Evolutionary conservation across 768 basidiomycete genomes (phyloP), one percentile per base, ranked within the genome.

Genomic region (Boletus fagicola): DNA sequence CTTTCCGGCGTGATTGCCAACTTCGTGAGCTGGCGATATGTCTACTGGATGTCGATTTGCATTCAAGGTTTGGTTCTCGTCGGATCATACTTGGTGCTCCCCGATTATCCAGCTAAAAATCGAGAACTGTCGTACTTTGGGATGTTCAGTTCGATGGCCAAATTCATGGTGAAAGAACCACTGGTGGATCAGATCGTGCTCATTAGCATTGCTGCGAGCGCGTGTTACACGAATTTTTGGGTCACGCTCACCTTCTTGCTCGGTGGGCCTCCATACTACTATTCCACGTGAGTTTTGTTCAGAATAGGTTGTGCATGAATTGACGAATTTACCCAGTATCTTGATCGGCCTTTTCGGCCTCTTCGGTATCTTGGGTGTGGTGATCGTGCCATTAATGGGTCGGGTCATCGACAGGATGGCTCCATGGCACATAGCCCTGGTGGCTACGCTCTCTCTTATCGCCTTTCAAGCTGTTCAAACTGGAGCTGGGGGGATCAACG

Each of bases 101-200:
- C 90, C 0, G 90, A 93, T 70, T 91, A 88, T 64, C 91, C 90
- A 0, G 80, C 85, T 13, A 92, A 89, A 69, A 85, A 87, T 66
- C 71, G 68, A 38, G 71, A 81, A 36, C 57, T 90, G 53, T 81
- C 82, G 4, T 93, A 92, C 68, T 76, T 74, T 59, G 73, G 81
- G 26, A 86, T 92, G 40, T 72, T 89, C 31, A 80, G 73, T 72
- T 87, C 86, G 6, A 92, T 93, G 91, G 84, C 76, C 3, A 86
- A 83, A 65, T 87, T 84, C 62, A 74, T 84, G 0, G 77, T 85
- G 26, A 91, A 86, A 0, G 89, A 93, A 68, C 92, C 92, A 6
- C 70, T 86, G 16, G 76, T 94, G 30, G 80, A 91, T 6, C 92
- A 94, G 67, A 77, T 78, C 8, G 73, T 78, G 60, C 70, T 88